Conservation (phyloP, 306 rosid genomes). For the Prunus padus region DNA sequence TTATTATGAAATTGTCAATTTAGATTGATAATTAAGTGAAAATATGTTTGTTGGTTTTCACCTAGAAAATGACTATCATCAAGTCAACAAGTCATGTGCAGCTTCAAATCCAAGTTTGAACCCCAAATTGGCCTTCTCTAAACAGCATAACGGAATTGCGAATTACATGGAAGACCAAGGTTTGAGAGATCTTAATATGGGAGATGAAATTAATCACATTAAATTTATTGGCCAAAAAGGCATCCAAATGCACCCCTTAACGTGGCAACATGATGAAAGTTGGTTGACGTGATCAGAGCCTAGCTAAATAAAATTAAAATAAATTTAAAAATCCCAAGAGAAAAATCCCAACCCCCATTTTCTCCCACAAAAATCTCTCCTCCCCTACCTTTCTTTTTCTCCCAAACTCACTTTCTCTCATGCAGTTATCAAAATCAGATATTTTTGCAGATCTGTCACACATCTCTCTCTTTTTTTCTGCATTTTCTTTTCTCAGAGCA, state of each 20-base stretch:
- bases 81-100: no score
- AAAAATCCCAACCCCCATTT: constrained; percentile 11
- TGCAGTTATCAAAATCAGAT: background rate
- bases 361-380: constrained; percentile 30
- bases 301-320: background rate
- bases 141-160: constrained; percentile 5
- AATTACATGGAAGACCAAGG: constrained; percentile 17
- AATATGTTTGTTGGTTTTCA: no score
- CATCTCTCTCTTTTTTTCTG: background rate
- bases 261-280: constrained; percentile 18
- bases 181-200: constrained; percentile 7
- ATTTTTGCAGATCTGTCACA: background rate
- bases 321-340: background rate
- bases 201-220: background rate
- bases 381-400: constrained; percentile 8
- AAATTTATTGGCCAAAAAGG: background rate
- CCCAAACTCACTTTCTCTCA: constrained; percentile 13
- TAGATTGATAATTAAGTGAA: no score
- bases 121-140: background rate
- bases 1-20: no score
- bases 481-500: background rate
- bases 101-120: background rate
- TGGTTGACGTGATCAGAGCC: constrained; percentile 20
- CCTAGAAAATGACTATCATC: no score
- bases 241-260: background rate